Evolutionary conservation across 148 eudicot genomes (phyloP).

Genomic region (Arctostaphylos glauca): DNA sequence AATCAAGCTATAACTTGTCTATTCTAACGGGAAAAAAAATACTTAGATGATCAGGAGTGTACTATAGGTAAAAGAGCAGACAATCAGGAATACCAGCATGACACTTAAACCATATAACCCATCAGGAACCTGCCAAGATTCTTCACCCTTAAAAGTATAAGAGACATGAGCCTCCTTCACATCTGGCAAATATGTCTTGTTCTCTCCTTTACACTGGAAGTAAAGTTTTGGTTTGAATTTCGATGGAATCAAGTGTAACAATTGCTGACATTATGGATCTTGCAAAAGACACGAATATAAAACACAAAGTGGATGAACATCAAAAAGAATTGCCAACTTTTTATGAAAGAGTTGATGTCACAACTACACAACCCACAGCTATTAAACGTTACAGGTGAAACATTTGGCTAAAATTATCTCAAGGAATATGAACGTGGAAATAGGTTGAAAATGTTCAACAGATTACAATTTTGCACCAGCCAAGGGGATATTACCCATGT

Average conservation of each 20-base stretch:
- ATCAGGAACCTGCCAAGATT: constrained; percentile 68
- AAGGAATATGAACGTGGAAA: constrained; percentile 10
- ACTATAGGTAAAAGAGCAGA: no score
- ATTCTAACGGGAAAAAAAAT: no score
- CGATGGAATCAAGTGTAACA: constrained; percentile 53
- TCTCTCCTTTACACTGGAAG: constrained; percentile 57
- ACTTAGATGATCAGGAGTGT: no score
- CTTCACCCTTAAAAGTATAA: constrained; percentile 55
- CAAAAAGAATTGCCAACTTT: neutral
- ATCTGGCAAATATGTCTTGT: constrained; percentile 48
- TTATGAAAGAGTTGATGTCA: constrained; percentile 12
- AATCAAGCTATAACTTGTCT: no score
- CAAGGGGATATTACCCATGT: no score
- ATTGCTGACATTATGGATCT: constrained; percentile 43
- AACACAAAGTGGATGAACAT: neutral
- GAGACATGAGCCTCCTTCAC: constrained; percentile 39
- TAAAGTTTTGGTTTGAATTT: constrained; percentile 41
- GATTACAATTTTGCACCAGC: no score
- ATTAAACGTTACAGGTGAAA: neutral
- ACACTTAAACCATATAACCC: neutral
- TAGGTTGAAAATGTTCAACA: neutral
- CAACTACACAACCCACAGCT: neutral
- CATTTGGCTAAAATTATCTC: neutral
- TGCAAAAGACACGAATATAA: constrained; percentile 18
- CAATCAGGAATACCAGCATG: neutral